Evolutionary conservation across 345 rosid species (phyloP), one percentile per base, ranked within the genome.

Genomic region (Eucalyptus shirleyi): DNA sequence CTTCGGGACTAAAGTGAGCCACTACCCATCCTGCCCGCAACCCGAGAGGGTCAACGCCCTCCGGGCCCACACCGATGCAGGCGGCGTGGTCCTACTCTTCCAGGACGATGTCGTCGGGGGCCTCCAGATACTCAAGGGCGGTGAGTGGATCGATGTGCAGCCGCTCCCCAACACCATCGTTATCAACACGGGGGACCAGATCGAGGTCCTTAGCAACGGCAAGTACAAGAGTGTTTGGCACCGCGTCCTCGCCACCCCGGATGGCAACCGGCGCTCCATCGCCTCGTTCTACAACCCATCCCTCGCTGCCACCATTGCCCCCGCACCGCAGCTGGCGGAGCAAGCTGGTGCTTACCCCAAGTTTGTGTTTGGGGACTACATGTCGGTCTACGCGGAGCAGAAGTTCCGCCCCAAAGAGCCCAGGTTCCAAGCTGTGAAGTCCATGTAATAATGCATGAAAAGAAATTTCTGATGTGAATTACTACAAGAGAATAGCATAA

Each of bases 221-320:
- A 91, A 92, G 90, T 96, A 98, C 90, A 98, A 96, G 97, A 96
- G 99, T 13, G 93, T 93, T 15, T 98, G 96, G 99, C 99, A 98
- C 92, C 91, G 99, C 23, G 94, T 96, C 87, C 72, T 94, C 88
- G 96, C 96, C 4, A 89, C 91, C 26, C 86, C 88, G 4, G 92
- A 93, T 11, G 96, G 97, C 47, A 96, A 95, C 91, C 86, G 98
- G 92, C 92, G 97, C 90, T 98, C 99, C 3, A 92, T 98, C 82
- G 99, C 99, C 87, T 96, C 99, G 1, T 98, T 96, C 89, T 98
- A 96, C 89, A 98, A 96, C 87, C 99, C 99, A 5, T 96, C 96
- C 1, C 91, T 94, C 12, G 92, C 90, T 86, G 98, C 99, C 53
- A 96, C 96, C 77, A 96, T 97, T 12, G 97, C 96, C 81, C 99